phyloP scores from a whole-genome alignment of 2,329 filamentous ascomycete genomes.

The Diplocarpon mali region DNA sequence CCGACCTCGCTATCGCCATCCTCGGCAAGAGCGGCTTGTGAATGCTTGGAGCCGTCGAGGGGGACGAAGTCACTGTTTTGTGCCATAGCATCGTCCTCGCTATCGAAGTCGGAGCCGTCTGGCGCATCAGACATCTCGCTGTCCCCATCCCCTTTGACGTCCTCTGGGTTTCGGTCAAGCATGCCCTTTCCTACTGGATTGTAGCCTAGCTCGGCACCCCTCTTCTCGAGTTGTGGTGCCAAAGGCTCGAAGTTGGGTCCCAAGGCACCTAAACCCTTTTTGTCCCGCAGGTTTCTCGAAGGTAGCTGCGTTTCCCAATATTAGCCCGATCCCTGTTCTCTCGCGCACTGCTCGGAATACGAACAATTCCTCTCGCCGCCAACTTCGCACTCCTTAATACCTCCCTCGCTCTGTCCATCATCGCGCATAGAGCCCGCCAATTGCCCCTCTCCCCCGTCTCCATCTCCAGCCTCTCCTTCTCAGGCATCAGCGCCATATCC shows the following conservation, averaged over 20 bases:
- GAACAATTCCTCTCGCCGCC: slow-evolving; percentile 18
- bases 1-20: background rate
- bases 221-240: slow-evolving; percentile 12
- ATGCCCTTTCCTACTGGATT: slow-evolving; percentile 8
- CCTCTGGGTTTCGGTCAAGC: slow-evolving; percentile 4
- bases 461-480: slow-evolving; percentile 17
- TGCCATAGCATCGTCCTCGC: slow-evolving; percentile 1
- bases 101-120: slow-evolving; percentile 4
- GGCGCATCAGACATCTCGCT: slow-evolving; percentile 12
- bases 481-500: slow-evolving; percentile 12
- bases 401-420: slow-evolving; percentile 19
- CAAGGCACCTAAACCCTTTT: slow-evolving; percentile 15
- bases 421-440: slow-evolving; percentile 19
- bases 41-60: slow-evolving; percentile 5
- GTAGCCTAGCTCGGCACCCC: slow-evolving; percentile 8
- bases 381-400: slow-evolving; percentile 11
- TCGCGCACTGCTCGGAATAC: slow-evolving; percentile 1
- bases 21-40: background rate
- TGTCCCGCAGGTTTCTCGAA: slow-evolving; percentile 10
- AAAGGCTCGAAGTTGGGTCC: slow-evolving; percentile 14
- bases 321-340: background rate
- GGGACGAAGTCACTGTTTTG: slow-evolving; percentile 5
- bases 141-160: slow-evolving; percentile 9
- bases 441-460: slow-evolving; percentile 19
- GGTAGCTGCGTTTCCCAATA: slow-evolving; percentile 13